phyloP scores from a whole-genome alignment of 2,329 filamentous ascomycete genomes.

The Pestalotiopsis sp. region DNA sequence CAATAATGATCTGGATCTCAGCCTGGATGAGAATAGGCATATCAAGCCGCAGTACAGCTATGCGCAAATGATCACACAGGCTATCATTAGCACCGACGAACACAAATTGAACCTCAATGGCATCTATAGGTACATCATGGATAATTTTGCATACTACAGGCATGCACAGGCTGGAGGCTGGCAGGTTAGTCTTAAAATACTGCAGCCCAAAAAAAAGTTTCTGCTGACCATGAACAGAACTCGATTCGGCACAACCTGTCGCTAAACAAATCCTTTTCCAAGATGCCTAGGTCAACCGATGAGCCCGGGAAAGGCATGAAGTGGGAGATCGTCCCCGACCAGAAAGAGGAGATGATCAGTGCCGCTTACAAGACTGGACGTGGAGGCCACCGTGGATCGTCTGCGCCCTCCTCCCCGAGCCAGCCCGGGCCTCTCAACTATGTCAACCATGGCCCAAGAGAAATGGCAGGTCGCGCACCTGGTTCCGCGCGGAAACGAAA shows the following conservation, averaged over 20 bases:
- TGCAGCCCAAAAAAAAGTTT: conserved; percentile 2
- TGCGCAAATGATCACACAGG: conserved; percentile 94
- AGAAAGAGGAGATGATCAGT: conserved; percentile 84
- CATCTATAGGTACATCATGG: conserved; percentile 93
- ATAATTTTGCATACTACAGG: conserved; percentile 91
- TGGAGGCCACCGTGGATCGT: conserved; percentile 68
- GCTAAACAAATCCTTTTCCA: conserved; percentile 91
- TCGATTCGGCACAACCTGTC: conserved; percentile 97
- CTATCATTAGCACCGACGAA: conserved; percentile 83
- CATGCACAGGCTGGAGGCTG: conserved; percentile 78
- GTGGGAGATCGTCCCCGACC: conserved; percentile 88
- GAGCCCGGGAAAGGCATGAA: conserved; percentile 99
- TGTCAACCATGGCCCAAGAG: conserved; percentile 60
- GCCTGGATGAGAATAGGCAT: conserved; percentile 81
- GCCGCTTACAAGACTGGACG: conserved; percentile 66
- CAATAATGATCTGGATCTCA: conserved; percentile 69
- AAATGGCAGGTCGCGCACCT: conserved; percentile 55
- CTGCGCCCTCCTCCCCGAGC: conserved; percentile 69
- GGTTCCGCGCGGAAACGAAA: conserved; percentile 60
- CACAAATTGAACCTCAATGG: conserved; percentile 89
- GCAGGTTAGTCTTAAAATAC: conserved; percentile 66
- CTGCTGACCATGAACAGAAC: conserved; percentile 59
- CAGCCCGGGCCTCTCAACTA: conserved; percentile 60
- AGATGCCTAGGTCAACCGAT: conserved; percentile 88
- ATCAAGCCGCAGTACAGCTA: conserved; percentile 97